phyloP scores from a whole-genome alignment of 2,329 filamentous ascomycete genomes.

The Fusarium neocosmosporiellum region DNA sequence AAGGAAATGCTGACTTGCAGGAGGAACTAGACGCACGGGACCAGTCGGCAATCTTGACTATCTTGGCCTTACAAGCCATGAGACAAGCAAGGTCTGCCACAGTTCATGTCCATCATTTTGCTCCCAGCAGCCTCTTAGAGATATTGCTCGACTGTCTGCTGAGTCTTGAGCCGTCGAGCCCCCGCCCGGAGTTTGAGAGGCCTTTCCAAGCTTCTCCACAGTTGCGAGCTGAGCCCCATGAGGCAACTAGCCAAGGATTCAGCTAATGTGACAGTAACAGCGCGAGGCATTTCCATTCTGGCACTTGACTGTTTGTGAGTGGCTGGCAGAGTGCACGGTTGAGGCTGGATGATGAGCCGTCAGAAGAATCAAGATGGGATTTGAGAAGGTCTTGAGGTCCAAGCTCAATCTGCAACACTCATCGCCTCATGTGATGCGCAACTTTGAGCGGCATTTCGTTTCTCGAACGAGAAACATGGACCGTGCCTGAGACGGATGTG shows the following conservation, averaged over 20 bases:
- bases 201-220: neutral
- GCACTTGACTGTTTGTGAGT: neutral
- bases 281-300: conserved; percentile 10
- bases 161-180: neutral
- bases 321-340: neutral
- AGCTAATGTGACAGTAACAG: conserved; percentile 24
- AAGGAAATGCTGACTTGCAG: neutral
- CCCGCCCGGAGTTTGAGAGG: neutral
- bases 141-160: neutral
- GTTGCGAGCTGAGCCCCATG: conserved; percentile 25
- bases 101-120: neutral
- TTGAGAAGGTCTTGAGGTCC: neutral
- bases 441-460: neutral
- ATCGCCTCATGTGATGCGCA: conserved; percentile 15
- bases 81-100: neutral
- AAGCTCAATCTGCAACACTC: conserved; percentile 1
- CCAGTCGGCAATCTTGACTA: neutral
- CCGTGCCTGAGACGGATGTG: neutral
- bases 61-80: neutral
- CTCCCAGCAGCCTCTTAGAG: neutral
- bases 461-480: neutral
- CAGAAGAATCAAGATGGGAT: neutral
- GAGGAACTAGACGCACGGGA: neutral
- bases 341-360: conserved; percentile 1
- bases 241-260: conserved; percentile 23